A percentile compares a stretch with the other conserved stretches of the same genome.
These are phyloP conservation scores for Balamuthia mandrillaris DNA, from an alignment of 208 protist genomes.

Conservation along the genomic window DNA sequence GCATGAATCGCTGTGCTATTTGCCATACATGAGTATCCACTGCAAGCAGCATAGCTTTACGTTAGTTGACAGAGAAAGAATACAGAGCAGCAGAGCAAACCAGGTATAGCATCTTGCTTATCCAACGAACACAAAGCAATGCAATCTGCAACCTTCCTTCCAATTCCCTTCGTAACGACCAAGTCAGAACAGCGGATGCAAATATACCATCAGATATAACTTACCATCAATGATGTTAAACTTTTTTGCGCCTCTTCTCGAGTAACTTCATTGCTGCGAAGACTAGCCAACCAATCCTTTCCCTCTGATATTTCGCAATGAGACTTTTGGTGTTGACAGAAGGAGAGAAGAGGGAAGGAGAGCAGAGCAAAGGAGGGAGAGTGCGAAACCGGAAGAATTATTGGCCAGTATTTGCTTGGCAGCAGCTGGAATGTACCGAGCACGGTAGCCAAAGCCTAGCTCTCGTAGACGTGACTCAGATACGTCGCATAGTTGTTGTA, in stretches of 20 bases:
- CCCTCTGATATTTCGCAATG: slow-evolving; percentile 18
- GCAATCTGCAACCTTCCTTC: slow-evolving; percentile 65
- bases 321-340: not conserved
- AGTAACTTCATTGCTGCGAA: not conserved
- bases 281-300: slow-evolving; percentile 9
- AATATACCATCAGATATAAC: no score
- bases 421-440: slow-evolving; percentile 42
- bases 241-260: slow-evolving; percentile 1
- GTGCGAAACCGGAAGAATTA: not conserved
- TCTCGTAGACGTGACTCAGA: not conserved
- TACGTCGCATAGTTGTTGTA: slow-evolving; percentile 4
- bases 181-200: not conserved
- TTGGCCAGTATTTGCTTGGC: slow-evolving; percentile 38
- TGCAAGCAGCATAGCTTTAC: slow-evolving; percentile 53
- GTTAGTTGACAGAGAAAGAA: slow-evolving; percentile 20
- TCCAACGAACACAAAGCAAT: slow-evolving; percentile 55
- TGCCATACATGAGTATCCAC: slow-evolving; percentile 63
- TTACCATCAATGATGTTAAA: slow-evolving; percentile 43
- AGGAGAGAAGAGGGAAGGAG: not conserved
- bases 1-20: slow-evolving; percentile 50
- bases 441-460: slow-evolving; percentile 60
- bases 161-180: not conserved
- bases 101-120: not conserved
- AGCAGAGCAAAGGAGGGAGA: not conserved
- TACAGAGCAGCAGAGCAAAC: not conserved